Evolutionary conservation across 164 flowering plant species (phyloP).

Genomic region (Piper betle): DNA sequence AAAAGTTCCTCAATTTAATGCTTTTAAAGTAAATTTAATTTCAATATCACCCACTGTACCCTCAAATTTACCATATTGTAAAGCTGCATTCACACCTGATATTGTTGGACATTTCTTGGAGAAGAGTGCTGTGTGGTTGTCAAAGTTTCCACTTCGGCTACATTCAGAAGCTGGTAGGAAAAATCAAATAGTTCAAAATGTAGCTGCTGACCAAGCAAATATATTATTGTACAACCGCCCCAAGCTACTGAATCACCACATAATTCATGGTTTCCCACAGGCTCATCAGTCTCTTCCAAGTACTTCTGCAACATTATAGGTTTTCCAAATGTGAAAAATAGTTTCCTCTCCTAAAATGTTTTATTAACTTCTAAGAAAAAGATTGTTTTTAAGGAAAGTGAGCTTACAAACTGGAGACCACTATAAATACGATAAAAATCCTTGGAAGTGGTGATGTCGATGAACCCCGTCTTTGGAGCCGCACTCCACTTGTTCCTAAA

Average conservation of each 20-base stretch:
- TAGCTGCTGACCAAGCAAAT: constrained; percentile 91
- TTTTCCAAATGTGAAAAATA: background rate
- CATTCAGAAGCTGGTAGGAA: constrained; percentile 91
- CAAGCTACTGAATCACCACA: constrained; percentile 96
- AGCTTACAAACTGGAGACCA: constrained; percentile 92
- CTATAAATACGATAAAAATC: constrained; percentile 91
- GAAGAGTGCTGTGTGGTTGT: constrained; percentile 20
- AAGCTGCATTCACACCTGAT: constrained; percentile 37
- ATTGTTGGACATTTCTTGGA: constrained; percentile 30
- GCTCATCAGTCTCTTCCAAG: constrained; percentile 51
- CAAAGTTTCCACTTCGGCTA: constrained; percentile 77
- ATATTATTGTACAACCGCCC: constrained; percentile 96
- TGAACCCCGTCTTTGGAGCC: constrained; percentile 87
- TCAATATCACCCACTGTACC: background rate
- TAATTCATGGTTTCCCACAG: constrained; percentile 37
- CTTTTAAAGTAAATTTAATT: too few relatives aligned
- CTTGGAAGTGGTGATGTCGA: constrained; percentile 92
- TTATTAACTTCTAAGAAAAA: too few relatives aligned
- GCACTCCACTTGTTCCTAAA: constrained; percentile 87
- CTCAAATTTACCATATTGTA: background rate
- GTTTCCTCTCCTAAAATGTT: too few relatives aligned
- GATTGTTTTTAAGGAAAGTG: background rate
- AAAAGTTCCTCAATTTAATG: too few relatives aligned
- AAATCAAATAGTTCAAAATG: constrained; percentile 96
- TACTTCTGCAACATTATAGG: constrained; percentile 37